A percentile compares a stretch with the other conserved stretches of the same genome.
Conservation (phyloP, 306 rosid species). For the Castanea crenata region DNA sequence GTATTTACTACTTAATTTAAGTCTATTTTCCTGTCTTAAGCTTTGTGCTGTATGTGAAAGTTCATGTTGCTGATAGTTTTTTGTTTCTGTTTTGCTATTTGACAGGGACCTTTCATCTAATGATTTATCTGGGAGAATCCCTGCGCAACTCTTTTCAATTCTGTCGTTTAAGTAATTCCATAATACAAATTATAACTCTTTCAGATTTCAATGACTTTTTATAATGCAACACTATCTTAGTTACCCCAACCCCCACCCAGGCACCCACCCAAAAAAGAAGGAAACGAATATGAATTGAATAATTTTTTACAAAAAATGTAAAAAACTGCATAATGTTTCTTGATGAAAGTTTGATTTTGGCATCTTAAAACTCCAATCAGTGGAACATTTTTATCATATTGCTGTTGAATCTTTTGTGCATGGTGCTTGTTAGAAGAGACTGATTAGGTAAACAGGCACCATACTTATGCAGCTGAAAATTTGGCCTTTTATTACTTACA, state of each 20-base stretch:
- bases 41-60: slow-evolving; percentile 12
- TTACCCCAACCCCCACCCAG: not conserved
- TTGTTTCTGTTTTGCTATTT: not conserved
- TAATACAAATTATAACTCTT: slow-evolving; percentile 7
- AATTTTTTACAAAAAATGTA: no score
- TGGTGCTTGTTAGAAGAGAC: not conserved
- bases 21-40: slow-evolving; percentile 2
- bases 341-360: not conserved
- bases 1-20: slow-evolving; percentile 11
- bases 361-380: not conserved
- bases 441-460: not conserved
- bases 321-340: not conserved
- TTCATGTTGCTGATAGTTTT: slow-evolving; percentile 12
- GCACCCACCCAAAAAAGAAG: not conserved
- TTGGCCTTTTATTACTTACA: not conserved
- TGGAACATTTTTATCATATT: not conserved
- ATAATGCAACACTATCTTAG: not conserved
- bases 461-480: not conserved
- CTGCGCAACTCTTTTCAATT: slow-evolving; percentile 60
- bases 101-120: slow-evolving; percentile 89
- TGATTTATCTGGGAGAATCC: slow-evolving; percentile 68
- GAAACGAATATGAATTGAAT: not conserved
- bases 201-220: not conserved
- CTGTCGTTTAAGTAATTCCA: slow-evolving; percentile 57
- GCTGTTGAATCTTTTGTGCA: not conserved